These are phyloP conservation scores for Phallus indusiatus DNA, from an alignment of 768 basidiomycete genomes.

Conservation along the genomic window DNA sequence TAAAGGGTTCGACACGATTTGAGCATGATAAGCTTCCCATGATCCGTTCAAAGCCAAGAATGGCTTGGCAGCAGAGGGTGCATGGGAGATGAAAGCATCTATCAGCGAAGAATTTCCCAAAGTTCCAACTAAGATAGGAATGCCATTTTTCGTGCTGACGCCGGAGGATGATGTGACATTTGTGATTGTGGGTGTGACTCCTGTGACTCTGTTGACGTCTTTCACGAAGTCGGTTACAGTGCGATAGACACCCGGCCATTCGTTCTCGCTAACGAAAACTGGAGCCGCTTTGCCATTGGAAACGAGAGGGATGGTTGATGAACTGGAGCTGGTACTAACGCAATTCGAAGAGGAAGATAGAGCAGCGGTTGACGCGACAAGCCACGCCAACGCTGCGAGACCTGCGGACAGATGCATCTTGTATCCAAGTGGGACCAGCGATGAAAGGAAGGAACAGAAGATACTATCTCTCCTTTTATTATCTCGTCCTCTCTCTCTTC, in stretches of 20 bases:
- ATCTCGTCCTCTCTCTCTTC: neutral
- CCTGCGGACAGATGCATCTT: neutral
- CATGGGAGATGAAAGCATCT: constrained; percentile 39
- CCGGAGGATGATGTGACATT: constrained; percentile 39
- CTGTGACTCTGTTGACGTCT: constrained; percentile 55
- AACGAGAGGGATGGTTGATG: constrained; percentile 31
- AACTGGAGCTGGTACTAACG: neutral
- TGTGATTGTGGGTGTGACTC: constrained; percentile 36
- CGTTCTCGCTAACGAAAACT: constrained; percentile 42
- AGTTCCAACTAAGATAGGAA: constrained; percentile 56
- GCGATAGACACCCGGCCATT: constrained; percentile 55
- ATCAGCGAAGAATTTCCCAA: constrained; percentile 49
- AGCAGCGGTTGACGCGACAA: neutral
- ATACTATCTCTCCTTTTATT: neutral
- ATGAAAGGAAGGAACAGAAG: neutral
- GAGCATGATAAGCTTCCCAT: constrained; percentile 56
- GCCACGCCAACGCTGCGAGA: neutral
- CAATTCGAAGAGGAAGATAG: constrained; percentile 1
- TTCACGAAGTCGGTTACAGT: constrained; percentile 50
- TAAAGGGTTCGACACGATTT: constrained; percentile 44
- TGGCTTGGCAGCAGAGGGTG: constrained; percentile 36
- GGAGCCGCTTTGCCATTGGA: constrained; percentile 36
- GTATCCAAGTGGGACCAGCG: neutral
- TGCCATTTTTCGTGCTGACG: constrained; percentile 14
- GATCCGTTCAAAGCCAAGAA: constrained; percentile 43